phyloP scores from a whole-genome alignment of 2,329 filamentous ascomycete genomes.

The Fusarium citri region DNA sequence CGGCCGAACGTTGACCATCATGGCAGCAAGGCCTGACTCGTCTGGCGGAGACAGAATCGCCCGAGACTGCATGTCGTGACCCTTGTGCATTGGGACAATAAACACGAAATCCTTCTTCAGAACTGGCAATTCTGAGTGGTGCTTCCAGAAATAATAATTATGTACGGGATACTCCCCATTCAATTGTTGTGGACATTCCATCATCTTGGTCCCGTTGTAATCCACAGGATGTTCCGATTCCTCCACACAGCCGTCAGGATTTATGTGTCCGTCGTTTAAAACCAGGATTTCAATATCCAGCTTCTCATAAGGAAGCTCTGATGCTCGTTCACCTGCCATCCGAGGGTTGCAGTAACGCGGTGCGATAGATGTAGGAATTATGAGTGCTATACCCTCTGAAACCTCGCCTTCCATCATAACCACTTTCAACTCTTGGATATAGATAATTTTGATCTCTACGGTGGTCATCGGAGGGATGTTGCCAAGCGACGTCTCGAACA shows the following conservation, averaged over 20 bases:
- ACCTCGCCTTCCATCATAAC: not conserved
- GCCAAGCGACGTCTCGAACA: not conserved
- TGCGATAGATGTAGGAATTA: not conserved
- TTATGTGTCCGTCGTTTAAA: fast-evolving
- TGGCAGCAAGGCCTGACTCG: fast-evolving
- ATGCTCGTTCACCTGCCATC: fast-evolving
- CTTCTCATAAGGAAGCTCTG: fast-evolving
- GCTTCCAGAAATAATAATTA: not conserved
- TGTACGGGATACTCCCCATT: too few relatives aligned
- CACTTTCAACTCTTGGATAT: not conserved
- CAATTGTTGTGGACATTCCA: too few relatives aligned
- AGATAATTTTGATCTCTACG: not conserved
- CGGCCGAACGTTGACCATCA: not conserved
- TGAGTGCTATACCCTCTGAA: not conserved
- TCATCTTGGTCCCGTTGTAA: fast-evolving
- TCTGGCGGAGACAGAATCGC: not conserved
- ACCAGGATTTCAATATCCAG: not conserved
- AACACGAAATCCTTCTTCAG: not conserved
- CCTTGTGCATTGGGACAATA: not conserved
- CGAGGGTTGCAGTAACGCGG: fast-evolving
- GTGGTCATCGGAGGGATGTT: fast-evolving
- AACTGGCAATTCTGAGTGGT: not conserved
- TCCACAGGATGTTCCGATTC: not conserved
- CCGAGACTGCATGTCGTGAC: not conserved
- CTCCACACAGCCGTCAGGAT: fast-evolving